These are phyloP conservation scores for Plasmodium vivax DNA, from an alignment of 169 alveolate genomes.

Conservation along the genomic window DNA sequence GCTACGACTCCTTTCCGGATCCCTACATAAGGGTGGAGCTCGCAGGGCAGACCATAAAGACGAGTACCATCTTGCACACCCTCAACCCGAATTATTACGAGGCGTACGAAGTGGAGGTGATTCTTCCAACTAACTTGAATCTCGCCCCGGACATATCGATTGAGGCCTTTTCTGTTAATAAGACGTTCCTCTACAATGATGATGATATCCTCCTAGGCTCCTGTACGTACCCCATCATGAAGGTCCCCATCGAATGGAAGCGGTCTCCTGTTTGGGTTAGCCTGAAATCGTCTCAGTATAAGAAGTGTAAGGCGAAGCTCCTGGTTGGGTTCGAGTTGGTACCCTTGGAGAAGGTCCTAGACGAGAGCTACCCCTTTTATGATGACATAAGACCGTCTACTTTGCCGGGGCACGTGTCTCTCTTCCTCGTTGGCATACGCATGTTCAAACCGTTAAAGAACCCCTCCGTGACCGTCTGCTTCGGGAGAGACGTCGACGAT, in stretches of 20 bases:
- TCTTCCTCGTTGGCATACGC: slow-evolving; percentile 89
- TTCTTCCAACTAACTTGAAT: slow-evolving; percentile 87
- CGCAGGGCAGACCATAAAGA: slow-evolving; percentile 86
- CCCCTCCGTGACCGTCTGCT: slow-evolving; percentile 88
- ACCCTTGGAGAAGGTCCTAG: slow-evolving; percentile 79
- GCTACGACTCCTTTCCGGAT: slow-evolving; percentile 81
- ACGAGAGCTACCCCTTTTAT: slow-evolving; percentile 86
- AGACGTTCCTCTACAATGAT: slow-evolving; percentile 76
- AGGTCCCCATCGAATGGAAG: slow-evolving; percentile 92
- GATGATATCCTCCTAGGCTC: slow-evolving; percentile 77
- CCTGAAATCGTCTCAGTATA: slow-evolving; percentile 85
- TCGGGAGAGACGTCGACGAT: slow-evolving; percentile 87
- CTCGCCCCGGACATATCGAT: slow-evolving; percentile 91
- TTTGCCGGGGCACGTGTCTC: slow-evolving; percentile 82
- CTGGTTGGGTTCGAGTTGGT: slow-evolving; percentile 90
- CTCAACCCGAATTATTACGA: slow-evolving; percentile 90
- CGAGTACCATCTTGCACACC: slow-evolving; percentile 86
- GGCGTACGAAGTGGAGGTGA: slow-evolving; percentile 88
- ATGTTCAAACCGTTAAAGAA: slow-evolving; percentile 85
- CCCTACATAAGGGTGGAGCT: slow-evolving; percentile 84
- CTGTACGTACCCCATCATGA: slow-evolving; percentile 82
- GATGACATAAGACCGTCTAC: slow-evolving; percentile 92
- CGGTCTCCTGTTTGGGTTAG: slow-evolving; percentile 91
- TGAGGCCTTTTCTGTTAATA: slow-evolving; percentile 81
- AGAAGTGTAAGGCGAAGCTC: slow-evolving; percentile 86